Base-by-base conservation (phyloP, 2,329 filamentous ascomycete genomes). In the Diaporthe destruens region DNA sequence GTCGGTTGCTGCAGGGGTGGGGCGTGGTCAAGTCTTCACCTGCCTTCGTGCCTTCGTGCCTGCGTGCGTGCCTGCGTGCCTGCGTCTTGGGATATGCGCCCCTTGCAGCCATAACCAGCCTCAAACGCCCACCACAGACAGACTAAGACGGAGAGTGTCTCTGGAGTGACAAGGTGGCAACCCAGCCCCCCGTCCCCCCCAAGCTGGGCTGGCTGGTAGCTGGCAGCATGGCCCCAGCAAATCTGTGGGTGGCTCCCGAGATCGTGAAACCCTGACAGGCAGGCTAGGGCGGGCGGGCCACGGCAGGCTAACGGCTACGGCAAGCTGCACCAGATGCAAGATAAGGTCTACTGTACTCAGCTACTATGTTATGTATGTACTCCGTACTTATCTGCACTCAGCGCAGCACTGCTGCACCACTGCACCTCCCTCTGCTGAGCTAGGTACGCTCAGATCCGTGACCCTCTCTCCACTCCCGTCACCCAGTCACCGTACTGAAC, bases 71-170 rank as follows among this genome's bases (percentile, higher is more conserved):
- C 12, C 6, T 39, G 36, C 36, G 36, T 12, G 6, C 18, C 12
- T 39, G 36, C 36, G 12, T 39, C 55, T 57, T 34, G 32, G 39
- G 14, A 20, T 65, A 32, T 20, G 61, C 61, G 47, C 61, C 61
- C 61, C 61, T 66, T 66, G 47, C 61, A 66, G 61, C 59, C 47
- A 66, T 39, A 47, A 66, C 61, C 61, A 66, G 61, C 61, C 61
- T 53, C 61, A 66, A 66, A 66, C 61, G 51, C 61, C 32, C 29
- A 5, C 61, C 47, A 36, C 44, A 8, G 61, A 36, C 44, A 66
- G 12, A 36, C 59, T 65, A 59, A n/a, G n/a, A n/a, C 56, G 8
- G 56, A 36, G 5, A 3, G 29, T 29, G 29, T 29, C 2, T 29
- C 5, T 42, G 25, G 47, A 16, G 57, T 65, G 61, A 65, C 61